These are phyloP conservation scores for Oryza nivara DNA, from an alignment of 176 grass and related monocot species.

Conservation along the genomic window DNA sequence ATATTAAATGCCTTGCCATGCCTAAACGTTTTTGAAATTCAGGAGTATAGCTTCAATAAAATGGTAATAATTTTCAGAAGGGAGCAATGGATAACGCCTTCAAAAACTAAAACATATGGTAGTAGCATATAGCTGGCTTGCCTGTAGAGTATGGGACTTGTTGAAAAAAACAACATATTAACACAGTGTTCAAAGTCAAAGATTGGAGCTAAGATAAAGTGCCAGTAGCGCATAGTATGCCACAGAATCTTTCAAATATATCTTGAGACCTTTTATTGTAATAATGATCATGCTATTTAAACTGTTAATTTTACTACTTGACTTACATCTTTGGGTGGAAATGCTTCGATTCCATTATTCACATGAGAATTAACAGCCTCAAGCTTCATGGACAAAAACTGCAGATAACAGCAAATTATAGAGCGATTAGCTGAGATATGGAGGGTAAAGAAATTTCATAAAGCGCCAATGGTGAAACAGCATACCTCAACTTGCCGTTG, in stretches of 20 bases:
- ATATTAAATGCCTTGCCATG: neutral
- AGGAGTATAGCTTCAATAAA: neutral
- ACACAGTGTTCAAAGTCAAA: conserved; percentile 3
- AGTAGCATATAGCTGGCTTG: neutral
- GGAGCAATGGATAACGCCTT: neutral
- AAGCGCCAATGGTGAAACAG: neutral
- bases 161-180: neutral
- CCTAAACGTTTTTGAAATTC: neutral
- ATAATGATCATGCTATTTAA: neutral
- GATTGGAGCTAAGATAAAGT: neutral
- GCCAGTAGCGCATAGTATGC: neutral
- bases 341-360: conserved; percentile 57
- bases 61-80: neutral
- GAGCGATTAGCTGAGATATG: conserved; percentile 17
- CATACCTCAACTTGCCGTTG: conserved; percentile 90
- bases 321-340: conserved; percentile 94
- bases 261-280: neutral
- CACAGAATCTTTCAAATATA: neutral
- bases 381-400: conserved; percentile 99
- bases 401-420: conserved; percentile 30
- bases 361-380: conserved; percentile 82
- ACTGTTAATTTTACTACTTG: conserved; percentile 13
- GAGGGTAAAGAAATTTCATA: conserved; percentile 8
- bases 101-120: neutral
- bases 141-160: neutral